These are phyloP conservation scores for Penicillium griseofulvum DNA, from an alignment of 2,329 filamentous ascomycete genomes.

Conservation along the genomic window DNA sequence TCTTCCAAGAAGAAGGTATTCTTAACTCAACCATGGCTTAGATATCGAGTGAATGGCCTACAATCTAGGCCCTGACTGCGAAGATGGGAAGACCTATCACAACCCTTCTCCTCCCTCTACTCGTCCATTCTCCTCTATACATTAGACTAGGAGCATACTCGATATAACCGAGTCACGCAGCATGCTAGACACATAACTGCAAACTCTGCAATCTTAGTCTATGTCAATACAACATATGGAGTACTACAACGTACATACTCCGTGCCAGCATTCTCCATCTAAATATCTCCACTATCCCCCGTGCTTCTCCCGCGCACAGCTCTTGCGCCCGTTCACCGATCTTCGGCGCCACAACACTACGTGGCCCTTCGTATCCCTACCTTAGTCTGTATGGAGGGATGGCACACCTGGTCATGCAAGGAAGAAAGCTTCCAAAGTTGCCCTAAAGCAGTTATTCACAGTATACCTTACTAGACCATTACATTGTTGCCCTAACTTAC, in stretches of 20 bases:
- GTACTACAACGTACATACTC: not conserved
- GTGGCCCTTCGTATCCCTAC: not conserved
- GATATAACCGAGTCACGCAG: not conserved
- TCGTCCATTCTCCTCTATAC: not conserved
- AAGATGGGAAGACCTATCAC: not conserved
- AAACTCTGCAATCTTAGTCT: not conserved
- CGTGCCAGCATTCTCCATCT: not conserved
- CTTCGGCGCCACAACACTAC: not conserved
- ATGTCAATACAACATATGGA: no score
- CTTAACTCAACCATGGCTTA: conserved; percentile 6
- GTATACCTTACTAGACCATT: not conserved
- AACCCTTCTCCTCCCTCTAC: not conserved
- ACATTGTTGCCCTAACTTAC: not conserved
- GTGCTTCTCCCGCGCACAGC: not conserved
- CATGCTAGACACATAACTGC: no score
- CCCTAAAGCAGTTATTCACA: not conserved
- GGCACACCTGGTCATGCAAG: not conserved
- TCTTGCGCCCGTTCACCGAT: not conserved
- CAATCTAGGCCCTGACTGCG: not conserved
- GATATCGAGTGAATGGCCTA: conserved; percentile 2
- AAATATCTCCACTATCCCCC: not conserved
- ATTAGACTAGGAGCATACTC: not conserved
- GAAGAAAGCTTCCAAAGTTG: conserved; percentile 1
- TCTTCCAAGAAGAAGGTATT: not conserved
- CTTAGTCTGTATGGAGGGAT: not conserved